A percentile compares a stretch with the other conserved stretches of the same genome.
Evolutionary conservation across 1,284 basidiomycete genomes (phyloP).

Genomic region (Apiotrichum siamense): DNA sequence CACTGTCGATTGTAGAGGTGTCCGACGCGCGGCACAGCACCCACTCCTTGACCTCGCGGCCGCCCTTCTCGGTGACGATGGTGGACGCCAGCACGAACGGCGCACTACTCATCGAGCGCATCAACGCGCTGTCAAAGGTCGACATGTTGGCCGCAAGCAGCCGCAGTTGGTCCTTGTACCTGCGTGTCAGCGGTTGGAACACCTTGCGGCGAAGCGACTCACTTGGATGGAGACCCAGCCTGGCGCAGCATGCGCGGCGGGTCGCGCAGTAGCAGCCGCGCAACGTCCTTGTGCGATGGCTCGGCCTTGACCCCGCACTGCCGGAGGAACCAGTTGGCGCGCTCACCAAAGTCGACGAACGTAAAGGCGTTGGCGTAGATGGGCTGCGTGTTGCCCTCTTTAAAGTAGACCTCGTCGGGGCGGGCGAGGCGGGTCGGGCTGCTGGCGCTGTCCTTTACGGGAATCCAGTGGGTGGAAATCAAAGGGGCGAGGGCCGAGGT

Average conservation of each 20-base stretch:
- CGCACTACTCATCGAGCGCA: constrained; percentile 61
- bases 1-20: constrained; percentile 74
- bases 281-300: constrained; percentile 56
- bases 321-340: constrained; percentile 76
- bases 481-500: constrained; percentile 39
- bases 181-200: constrained; percentile 33
- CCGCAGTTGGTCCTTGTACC: constrained; percentile 75
- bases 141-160: constrained; percentile 73
- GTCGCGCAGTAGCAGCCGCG: constrained; percentile 33
- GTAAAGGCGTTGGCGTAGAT: constrained; percentile 55
- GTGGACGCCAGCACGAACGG: constrained; percentile 69
- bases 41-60: constrained; percentile 30
- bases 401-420: constrained; percentile 43
- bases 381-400: constrained; percentile 3
- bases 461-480: constrained; percentile 44
- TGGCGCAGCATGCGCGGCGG: constrained; percentile 37
- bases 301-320: constrained; percentile 83
- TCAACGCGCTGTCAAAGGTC: constrained; percentile 56
- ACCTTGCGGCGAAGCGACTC: not conserved
- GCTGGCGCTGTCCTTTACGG: constrained; percentile 33
- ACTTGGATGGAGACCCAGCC: constrained; percentile 44
- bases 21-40: constrained; percentile 44
- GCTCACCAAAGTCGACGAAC: constrained; percentile 81
- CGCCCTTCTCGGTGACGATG: constrained; percentile 48
- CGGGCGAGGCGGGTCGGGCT: constrained; percentile 19